A percentile compares a stretch with the other conserved stretches of the same genome.
These are phyloP conservation scores for Limonium bicolor DNA, from an alignment of 148 eudicot genomes.

Conservation along the genomic window DNA sequence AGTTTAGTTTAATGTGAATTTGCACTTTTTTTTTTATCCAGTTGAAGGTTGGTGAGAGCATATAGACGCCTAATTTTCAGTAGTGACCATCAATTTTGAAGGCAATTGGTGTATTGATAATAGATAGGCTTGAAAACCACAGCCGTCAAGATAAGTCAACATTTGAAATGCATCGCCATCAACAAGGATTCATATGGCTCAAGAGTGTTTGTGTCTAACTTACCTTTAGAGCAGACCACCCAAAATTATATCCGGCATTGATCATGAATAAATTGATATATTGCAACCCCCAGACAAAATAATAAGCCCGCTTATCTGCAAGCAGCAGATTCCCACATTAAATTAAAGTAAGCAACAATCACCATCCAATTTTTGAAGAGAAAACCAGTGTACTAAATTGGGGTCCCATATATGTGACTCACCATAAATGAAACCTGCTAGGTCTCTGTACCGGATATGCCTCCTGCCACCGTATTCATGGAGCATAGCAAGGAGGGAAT, in stretches of 20 bases:
- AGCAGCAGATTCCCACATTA: too few species aligned
- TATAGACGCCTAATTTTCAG: too few species aligned
- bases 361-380: not conserved
- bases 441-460: constrained; percentile 74
- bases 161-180: too few species aligned
- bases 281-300: constrained; percentile 65
- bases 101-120: too few species aligned
- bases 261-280: constrained; percentile 80
- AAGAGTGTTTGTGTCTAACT: too few species aligned
- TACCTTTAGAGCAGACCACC: constrained; percentile 74
- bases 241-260: constrained; percentile 63
- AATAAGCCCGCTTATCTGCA: constrained; percentile 55
- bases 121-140: too few species aligned
- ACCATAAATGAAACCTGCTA: constrained; percentile 76
- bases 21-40: too few species aligned
- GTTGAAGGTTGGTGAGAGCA: too few species aligned
- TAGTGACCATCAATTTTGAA: too few species aligned
- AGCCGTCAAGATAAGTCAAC: too few species aligned
- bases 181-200: too few species aligned
- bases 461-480: constrained; percentile 81
- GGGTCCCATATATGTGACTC: constrained; percentile 6
- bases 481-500: constrained; percentile 62
- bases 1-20: too few species aligned
- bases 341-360: not conserved
- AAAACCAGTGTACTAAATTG: not conserved